These are phyloP conservation scores for Liquidambar formosana DNA, from an alignment of 164 flowering plant species.

Conservation along the genomic window DNA sequence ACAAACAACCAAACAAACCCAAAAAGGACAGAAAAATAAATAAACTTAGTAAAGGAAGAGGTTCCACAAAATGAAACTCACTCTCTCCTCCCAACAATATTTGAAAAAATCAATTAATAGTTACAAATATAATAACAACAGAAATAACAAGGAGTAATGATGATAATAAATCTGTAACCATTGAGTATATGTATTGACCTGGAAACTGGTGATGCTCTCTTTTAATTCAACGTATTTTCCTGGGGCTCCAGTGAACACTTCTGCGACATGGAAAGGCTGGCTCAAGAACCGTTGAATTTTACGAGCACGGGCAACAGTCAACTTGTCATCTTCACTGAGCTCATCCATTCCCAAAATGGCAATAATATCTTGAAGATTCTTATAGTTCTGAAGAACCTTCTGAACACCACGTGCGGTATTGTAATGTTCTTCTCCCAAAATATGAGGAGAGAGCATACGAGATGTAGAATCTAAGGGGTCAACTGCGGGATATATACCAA, in stretches of 20 bases:
- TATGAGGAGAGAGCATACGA: constrained; percentile 80
- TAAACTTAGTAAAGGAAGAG: too few species aligned
- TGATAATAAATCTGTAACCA: too few species aligned
- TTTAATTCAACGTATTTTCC: constrained; percentile 95
- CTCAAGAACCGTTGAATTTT: constrained; percentile 86
- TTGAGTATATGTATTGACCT: constrained; percentile 37
- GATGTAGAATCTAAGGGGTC: constrained; percentile 83
- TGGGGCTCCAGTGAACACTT: constrained; percentile 96
- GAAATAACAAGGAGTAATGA: too few species aligned
- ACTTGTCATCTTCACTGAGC: constrained; percentile 93
- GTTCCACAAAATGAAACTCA: too few species aligned
- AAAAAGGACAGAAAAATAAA: too few species aligned
- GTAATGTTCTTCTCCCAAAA: constrained; percentile 75
- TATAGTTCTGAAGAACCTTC: constrained; percentile 83
- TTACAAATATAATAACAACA: too few species aligned
- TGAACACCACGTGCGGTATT: constrained; percentile 84
- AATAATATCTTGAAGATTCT: constrained; percentile 96
- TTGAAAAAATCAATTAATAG: too few species aligned
- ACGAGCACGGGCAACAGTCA: constrained; percentile 96
- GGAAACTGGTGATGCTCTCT: constrained; percentile 88
- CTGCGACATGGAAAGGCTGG: constrained; percentile 98
- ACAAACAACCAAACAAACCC: too few species aligned
- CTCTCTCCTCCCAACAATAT: too few species aligned
- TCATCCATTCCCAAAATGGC: constrained; percentile 99
- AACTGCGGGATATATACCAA: constrained; percentile 83